Conservation (phyloP, 2,329 filamentous ascomycete species). For the Leptosphaerulina australis region DNA sequence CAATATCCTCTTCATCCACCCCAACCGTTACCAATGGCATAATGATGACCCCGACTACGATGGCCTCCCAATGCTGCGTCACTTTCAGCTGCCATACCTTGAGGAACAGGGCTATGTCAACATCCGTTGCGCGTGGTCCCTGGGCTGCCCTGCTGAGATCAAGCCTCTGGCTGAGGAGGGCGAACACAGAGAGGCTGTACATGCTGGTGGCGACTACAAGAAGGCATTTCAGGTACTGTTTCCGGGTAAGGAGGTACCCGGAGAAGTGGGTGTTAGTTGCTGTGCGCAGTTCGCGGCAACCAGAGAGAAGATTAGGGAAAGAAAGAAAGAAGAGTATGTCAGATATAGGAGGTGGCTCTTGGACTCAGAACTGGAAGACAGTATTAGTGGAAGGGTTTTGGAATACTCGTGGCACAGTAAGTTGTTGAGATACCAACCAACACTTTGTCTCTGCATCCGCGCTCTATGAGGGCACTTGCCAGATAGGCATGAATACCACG, state of each 20-base stretch:
- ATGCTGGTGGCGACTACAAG: constrained; percentile 58
- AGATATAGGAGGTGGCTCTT: constrained; percentile 57
- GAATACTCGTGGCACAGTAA: constrained; percentile 67
- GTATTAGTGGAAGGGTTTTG: constrained; percentile 59
- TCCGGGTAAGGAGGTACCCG: constrained; percentile 48
- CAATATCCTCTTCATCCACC: constrained; percentile 51
- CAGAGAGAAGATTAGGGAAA: constrained; percentile 53
- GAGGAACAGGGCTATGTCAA: constrained; percentile 60
- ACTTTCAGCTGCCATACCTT: constrained; percentile 57
- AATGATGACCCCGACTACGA: constrained; percentile 61
- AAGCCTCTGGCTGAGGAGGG: constrained; percentile 52
- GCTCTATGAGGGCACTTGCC: too few species aligned
- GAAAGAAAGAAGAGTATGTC: constrained; percentile 57
- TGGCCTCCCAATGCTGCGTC: constrained; percentile 56
- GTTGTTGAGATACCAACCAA: too few species aligned
- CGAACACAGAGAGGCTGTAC: constrained; percentile 52
- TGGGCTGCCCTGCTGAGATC: constrained; percentile 60
- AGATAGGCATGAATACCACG: too few species aligned
- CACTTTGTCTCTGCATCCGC: too few species aligned
- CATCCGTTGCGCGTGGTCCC: constrained; percentile 59
- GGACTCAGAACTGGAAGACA: constrained; percentile 55
- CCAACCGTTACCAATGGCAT: constrained; percentile 55
- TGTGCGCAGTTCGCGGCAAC: constrained; percentile 63
- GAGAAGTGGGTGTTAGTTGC: constrained; percentile 57
- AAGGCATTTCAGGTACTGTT: constrained; percentile 59